These are phyloP conservation scores for Penicillium cinerascens DNA, from an alignment of 495 filamentous ascomycete genomes.

Conservation along the genomic window DNA sequence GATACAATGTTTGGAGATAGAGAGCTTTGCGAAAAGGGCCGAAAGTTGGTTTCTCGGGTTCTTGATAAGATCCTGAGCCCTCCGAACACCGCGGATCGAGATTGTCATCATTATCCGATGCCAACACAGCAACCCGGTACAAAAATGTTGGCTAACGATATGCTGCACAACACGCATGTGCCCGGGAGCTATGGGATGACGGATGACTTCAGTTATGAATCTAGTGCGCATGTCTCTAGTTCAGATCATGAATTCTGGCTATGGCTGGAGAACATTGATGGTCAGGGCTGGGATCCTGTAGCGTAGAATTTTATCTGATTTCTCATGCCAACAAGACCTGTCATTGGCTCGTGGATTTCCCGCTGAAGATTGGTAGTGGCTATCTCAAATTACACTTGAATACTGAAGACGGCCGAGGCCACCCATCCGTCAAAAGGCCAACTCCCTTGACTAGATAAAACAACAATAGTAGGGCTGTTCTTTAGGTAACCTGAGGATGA, in stretches of 20 bases:
- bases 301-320: too few relatives aligned
- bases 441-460: too few relatives aligned
- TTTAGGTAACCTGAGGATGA: too few relatives aligned
- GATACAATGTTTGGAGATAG: conserved; percentile 1
- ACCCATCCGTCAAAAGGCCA: too few relatives aligned
- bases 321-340: too few relatives aligned
- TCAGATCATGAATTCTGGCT: conserved; percentile 1
- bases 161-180: not conserved
- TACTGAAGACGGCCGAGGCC: too few relatives aligned
- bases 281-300: not conserved
- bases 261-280: conserved; percentile 1
- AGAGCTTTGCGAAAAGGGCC: conserved; percentile 1
- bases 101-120: not conserved
- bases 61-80: conserved; percentile 1
- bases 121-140: not conserved
- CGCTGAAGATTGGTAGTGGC: too few relatives aligned
- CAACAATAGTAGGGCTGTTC: too few relatives aligned
- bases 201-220: not conserved
- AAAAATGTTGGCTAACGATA: not conserved
- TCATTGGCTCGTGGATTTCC: too few relatives aligned
- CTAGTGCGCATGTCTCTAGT: not conserved
- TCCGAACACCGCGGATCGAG: not conserved
- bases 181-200: not conserved
- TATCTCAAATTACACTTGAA: too few relatives aligned
- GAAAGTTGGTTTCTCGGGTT: not conserved